Evolutionary conservation across 2,329 filamentous ascomycete genomes (phyloP).

Genomic region (Arthrobotrys sphaeroides): DNA sequence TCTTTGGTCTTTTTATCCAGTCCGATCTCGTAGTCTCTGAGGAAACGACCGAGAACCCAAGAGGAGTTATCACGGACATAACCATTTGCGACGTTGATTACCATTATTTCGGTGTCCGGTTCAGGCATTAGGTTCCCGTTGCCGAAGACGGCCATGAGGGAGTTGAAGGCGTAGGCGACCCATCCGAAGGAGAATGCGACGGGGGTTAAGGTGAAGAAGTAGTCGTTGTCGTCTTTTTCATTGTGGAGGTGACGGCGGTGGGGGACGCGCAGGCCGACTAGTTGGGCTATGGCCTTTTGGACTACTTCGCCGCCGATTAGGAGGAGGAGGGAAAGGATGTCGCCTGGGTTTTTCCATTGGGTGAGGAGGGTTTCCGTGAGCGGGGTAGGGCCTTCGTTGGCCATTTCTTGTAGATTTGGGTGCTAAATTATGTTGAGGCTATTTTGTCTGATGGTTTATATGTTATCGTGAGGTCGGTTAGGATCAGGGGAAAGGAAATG

Average conservation of each 20-base stretch:
- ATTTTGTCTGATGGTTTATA: not conserved
- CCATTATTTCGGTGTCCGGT: slow-evolving; percentile 59
- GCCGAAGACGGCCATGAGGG: slow-evolving; percentile 57
- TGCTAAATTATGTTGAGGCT: not conserved
- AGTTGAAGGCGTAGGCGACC: slow-evolving; percentile 54
- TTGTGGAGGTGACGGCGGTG: slow-evolving; percentile 35
- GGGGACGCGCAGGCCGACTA: slow-evolving; percentile 55
- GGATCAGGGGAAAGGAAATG: not conserved
- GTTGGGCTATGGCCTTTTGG: slow-evolving; percentile 59
- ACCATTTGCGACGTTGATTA: slow-evolving; percentile 61
- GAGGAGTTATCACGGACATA: slow-evolving; percentile 61
- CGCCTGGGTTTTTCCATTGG: slow-evolving; percentile 53
- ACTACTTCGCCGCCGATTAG: slow-evolving; percentile 61
- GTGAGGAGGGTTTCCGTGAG: slow-evolving; percentile 22
- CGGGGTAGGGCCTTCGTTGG: not conserved
- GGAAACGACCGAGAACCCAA: slow-evolving; percentile 63
- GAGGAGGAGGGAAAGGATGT: slow-evolving; percentile 59
- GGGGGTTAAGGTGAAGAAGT: slow-evolving; percentile 57
- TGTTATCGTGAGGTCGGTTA: not conserved
- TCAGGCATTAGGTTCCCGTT: slow-evolving; percentile 59
- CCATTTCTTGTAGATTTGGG: not conserved
- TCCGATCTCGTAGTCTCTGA: slow-evolving; percentile 61
- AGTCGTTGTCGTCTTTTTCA: slow-evolving; percentile 45
- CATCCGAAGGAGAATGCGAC: slow-evolving; percentile 60
- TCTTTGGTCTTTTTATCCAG: not conserved